Conservation (phyloP, 225 moss, liverwort and hornwort genomes). For the Bryum argenteum region DNA sequence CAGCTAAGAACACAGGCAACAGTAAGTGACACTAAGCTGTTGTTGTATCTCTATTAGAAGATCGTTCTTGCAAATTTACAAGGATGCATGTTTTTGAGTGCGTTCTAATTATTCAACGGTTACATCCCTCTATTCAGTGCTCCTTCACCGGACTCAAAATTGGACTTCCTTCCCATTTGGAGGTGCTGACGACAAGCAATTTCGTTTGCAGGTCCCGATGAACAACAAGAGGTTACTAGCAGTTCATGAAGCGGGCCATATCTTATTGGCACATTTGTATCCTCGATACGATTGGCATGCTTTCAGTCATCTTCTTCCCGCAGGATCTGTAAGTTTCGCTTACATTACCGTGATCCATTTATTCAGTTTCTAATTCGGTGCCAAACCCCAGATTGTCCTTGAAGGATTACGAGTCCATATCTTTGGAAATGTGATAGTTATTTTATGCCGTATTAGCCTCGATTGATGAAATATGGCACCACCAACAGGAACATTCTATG, state of each 20-base stretch:
- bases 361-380: slow-evolving; percentile 7
- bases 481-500: slow-evolving; percentile 72
- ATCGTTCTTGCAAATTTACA: not conserved
- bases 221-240: slow-evolving; percentile 80
- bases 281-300: slow-evolving; percentile 98
- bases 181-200: slow-evolving; percentile 6
- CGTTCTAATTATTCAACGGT: slow-evolving; percentile 1
- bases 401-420: not conserved
- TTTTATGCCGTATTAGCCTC: not conserved
- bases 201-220: slow-evolving; percentile 66
- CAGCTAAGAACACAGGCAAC: slow-evolving; percentile 71
- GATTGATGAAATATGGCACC: slow-evolving; percentile 8
- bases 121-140: slow-evolving; percentile 10
- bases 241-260: slow-evolving; percentile 93
- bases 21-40: slow-evolving; percentile 43
- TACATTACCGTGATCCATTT: not conserved
- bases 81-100: slow-evolving; percentile 4
- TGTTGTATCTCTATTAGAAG: not conserved
- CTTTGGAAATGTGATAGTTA: not conserved
- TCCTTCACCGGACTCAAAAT: not conserved
- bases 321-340: slow-evolving; percentile 79
- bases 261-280: slow-evolving; percentile 85
- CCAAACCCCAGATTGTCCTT: not conserved
- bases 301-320: slow-evolving; percentile 93
- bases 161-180: slow-evolving; percentile 8